Conservation (phyloP, 306 rosid species). For the Cucumis sativus region DNA sequence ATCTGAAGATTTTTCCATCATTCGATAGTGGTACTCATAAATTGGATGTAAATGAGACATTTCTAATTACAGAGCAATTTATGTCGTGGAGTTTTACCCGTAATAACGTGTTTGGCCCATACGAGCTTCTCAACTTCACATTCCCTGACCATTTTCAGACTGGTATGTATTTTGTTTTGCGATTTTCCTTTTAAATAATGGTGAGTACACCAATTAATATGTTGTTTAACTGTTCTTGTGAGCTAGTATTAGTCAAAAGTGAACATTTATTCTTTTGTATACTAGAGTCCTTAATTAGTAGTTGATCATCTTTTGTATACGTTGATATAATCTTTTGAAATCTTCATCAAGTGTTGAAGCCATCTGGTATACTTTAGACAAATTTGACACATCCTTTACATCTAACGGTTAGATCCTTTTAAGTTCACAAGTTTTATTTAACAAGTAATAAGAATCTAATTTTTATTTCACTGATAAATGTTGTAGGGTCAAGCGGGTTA, state of each 20-base stretch:
- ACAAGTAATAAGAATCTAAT: neutral
- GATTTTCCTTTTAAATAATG: neutral
- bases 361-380: neutral
- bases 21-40: neutral
- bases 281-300: neutral
- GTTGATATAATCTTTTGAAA: neutral
- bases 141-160: constrained; percentile 36
- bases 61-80: constrained; percentile 20
- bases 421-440: neutral
- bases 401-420: neutral
- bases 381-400: neutral
- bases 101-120: constrained; percentile 65
- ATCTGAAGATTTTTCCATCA: constrained; percentile 60
- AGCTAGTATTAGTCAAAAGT: neutral
- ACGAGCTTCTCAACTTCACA: constrained; percentile 66
- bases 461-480: neutral
- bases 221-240: neutral
- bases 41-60: constrained; percentile 46
- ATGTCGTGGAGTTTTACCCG: constrained; percentile 42
- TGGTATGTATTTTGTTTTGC: constrained; percentile 32
- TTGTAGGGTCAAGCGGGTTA: too few species aligned
- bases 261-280: neutral
- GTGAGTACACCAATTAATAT: neutral
- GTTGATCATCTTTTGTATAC: neutral
- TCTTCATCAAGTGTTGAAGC: neutral